phyloP scores from a whole-genome alignment of 192 early-diverging fungal species.

The Backusella psychrophila region DNA sequence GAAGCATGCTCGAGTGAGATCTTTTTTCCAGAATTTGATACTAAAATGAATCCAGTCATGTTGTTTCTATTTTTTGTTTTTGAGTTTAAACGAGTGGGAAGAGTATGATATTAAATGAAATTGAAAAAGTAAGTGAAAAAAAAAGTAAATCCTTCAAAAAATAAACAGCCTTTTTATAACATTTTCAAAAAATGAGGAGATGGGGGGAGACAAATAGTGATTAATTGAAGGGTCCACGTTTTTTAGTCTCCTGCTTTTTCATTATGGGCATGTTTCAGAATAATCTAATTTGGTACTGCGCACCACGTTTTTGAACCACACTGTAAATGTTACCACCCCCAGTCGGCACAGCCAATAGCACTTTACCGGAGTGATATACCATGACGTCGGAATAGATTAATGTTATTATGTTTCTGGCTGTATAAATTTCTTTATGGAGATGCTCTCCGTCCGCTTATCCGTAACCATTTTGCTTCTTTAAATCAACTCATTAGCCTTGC shows the following conservation, averaged over 20 bases:
- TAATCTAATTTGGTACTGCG: background rate
- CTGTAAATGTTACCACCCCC: background rate
- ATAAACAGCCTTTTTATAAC: background rate
- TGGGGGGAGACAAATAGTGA: background rate
- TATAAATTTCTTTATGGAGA: background rate
- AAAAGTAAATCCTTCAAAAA: background rate
- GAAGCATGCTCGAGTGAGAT: conserved; percentile 30
- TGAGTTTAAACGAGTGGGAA: background rate
- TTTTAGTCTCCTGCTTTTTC: background rate
- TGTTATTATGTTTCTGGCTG: background rate
- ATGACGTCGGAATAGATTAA: conserved; percentile 8
- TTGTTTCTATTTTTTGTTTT: background rate
- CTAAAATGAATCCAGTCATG: conserved; percentile 15
- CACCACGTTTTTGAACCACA: background rate
- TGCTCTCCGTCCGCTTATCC: conserved; percentile 2
- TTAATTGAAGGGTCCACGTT: conserved; percentile 6
- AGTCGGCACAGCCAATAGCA: background rate
- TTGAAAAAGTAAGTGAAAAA: conserved; percentile 1
- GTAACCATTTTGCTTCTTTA: background rate
- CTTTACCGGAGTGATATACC: background rate
- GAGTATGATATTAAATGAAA: background rate
- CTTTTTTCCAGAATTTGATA: conserved; percentile 28
- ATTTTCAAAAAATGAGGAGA: background rate
- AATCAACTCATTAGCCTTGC: background rate
- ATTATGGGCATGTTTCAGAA: conserved; percentile 1